Conservation (phyloP, 306 rosid genomes). For the Morella rubra region DNA sequence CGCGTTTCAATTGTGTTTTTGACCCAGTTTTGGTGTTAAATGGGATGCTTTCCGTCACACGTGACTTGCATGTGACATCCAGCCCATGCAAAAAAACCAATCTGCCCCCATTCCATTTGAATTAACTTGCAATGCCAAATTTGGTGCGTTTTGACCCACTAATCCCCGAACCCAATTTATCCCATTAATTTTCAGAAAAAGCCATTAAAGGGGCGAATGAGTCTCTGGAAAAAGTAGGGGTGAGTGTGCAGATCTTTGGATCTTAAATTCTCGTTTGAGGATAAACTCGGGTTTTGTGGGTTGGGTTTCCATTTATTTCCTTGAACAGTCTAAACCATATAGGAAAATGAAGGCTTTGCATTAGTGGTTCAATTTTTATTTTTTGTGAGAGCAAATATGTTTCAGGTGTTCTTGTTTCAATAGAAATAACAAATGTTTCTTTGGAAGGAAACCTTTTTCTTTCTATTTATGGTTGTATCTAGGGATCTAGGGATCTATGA, state of each 20-base stretch:
- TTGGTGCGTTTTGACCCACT: not conserved
- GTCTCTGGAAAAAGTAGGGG: too few relatives aligned
- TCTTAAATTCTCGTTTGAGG: constrained; percentile 10
- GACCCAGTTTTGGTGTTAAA: too few relatives aligned
- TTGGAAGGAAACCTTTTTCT: constrained; percentile 16
- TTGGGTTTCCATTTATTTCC: constrained; percentile 13
- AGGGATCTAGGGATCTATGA: constrained; percentile 9
- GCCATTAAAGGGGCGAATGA: constrained; percentile 5
- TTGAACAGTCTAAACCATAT: constrained; percentile 17
- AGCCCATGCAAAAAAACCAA: too few relatives aligned
- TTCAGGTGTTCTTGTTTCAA: constrained; percentile 23
- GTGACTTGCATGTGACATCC: too few relatives aligned
- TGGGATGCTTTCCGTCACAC: too few relatives aligned
- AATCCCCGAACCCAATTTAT: constrained; percentile 12
- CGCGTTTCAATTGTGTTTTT: too few relatives aligned
- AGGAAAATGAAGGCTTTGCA: constrained; percentile 23
- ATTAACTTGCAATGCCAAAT: too few relatives aligned
- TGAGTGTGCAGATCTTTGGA: constrained; percentile 28
- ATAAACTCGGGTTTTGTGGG: constrained; percentile 14
- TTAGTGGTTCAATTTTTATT: not conserved
- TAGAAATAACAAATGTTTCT: constrained; percentile 24
- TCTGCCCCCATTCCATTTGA: too few relatives aligned
- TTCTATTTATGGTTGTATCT: not conserved
- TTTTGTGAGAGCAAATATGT: constrained; percentile 24
- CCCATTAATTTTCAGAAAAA: not conserved